Evolutionary conservation across 2,329 filamentous ascomycete genomes (phyloP), one percentile per base, ranked within the genome.

Genomic region (Apiospora saccharicola): DNA sequence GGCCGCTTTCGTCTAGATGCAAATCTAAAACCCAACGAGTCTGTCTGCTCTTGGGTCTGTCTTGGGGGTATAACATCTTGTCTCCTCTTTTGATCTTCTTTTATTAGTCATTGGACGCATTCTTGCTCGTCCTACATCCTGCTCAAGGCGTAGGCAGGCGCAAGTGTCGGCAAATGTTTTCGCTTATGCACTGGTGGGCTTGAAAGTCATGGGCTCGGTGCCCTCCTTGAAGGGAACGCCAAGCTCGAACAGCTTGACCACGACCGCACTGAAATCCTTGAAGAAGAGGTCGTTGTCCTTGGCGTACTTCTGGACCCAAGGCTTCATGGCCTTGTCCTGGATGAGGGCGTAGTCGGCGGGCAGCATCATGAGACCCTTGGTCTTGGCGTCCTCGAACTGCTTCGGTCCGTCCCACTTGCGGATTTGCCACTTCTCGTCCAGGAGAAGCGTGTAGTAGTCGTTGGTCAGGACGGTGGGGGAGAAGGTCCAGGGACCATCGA

Each of bases 311-410:
- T 97, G 91, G 43, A 96, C 94, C 79, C 90, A 91, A 80, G 90
- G 86, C 85, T 89, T 91, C 88, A 98, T 97, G n/a, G 87, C 87
- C 89, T 96, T 96, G 86, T 98, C 96, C 86, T 95, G 90, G 80
- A 97, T 85, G 72, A 98, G 87, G 72, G 92, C 93, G 85, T 97
- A 91, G 81, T 99, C 96, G 76, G 94, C 93, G 70, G 96, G 96
- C 83, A 99, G 87, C 96, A 99, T 98, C 96, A 99, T 98, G 78
- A 98, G 86, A 57, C 89, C 88, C 90, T 97, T 95, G 68, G 46
- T 70, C 86, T 93, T 93, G 37, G 37, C 10, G 85, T 98, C 95
- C 85, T 97, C 92, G 82, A 86, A 86, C 83, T 90, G 95, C 85
- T 92, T 91, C 76, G 95, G 95, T 41, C 96, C 96, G 79, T 95